Percentiles rank a stretch among this genome's conserved stretches.
Conservation (phyloP, 208 protist genomes). For the Acanthamoeba sp. region DNA sequence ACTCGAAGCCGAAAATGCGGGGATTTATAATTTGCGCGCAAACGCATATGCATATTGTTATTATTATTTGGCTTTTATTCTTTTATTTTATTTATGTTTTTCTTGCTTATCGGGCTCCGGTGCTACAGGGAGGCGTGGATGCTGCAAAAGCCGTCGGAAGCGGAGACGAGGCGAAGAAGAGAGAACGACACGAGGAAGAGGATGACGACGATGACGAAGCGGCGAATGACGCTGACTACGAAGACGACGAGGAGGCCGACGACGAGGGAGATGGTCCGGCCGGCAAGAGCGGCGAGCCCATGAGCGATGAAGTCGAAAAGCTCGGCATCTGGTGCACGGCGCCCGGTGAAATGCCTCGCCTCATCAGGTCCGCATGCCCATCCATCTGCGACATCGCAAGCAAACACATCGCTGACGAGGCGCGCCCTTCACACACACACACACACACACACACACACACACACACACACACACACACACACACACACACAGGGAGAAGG, state of each 20-base stretch:
- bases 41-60: neutral
- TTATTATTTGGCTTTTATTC: neutral
- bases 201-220: neutral
- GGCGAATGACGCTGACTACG: neutral
- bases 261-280: slow-evolving; percentile 26
- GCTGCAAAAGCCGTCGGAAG: too few species aligned
- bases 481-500: neutral
- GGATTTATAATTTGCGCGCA: too few species aligned
- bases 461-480: neutral
- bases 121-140: too few species aligned
- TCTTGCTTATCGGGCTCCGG: too few species aligned
- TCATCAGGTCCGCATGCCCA: neutral
- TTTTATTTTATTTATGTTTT: neutral
- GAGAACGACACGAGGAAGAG: neutral
- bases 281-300: neutral
- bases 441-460: neutral
- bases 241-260: slow-evolving; percentile 34
- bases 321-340: slow-evolving; percentile 39
- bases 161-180: neutral
- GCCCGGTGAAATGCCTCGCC: slow-evolving; percentile 29
- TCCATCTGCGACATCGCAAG: neutral
- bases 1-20: neutral
- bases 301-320: neutral
- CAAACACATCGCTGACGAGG: too few species aligned
- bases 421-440: too few species aligned